Conservation (phyloP, 164 flowering plant species). For the Tetracentron sinense region DNA sequence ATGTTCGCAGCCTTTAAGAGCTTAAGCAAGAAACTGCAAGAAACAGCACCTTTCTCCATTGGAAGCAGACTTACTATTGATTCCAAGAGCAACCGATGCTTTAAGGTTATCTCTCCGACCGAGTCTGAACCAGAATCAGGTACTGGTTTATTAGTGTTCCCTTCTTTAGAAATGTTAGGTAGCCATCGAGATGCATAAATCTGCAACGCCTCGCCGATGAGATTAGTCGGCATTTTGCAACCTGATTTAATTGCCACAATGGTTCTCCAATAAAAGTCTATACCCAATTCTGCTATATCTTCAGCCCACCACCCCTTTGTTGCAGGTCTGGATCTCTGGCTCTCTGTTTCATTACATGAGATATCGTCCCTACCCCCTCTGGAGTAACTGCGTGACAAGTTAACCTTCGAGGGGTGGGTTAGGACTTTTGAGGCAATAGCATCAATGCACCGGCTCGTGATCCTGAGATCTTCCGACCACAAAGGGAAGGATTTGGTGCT, state of each 20-base stretch:
- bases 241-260: constrained; percentile 79
- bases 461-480: constrained; percentile 77
- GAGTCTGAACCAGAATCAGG: constrained; percentile 40
- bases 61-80: constrained; percentile 84
- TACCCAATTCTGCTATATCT: constrained; percentile 70
- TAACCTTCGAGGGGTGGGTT: constrained; percentile 49
- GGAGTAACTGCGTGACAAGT: constrained; percentile 55
- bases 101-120: constrained; percentile 36
- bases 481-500: constrained; percentile 59
- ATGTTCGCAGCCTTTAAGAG: constrained; percentile 74
- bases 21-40: constrained; percentile 75
- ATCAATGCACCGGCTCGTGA: constrained; percentile 80
- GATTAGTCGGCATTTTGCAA: constrained; percentile 47
- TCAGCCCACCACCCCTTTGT: constrained; percentile 86
- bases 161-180: constrained; percentile 50
- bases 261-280: constrained; percentile 79
- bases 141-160: constrained; percentile 21
- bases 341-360: constrained; percentile 56
- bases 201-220: constrained; percentile 77
- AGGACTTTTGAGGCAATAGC: constrained; percentile 55
- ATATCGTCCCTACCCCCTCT: constrained; percentile 47
- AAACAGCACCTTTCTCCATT: constrained; percentile 65
- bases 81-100: constrained; percentile 66
- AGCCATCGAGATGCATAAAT: constrained; percentile 80
- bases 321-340: constrained; percentile 28